phyloP scores from a whole-genome alignment of 2,329 filamentous ascomycete genomes.

The Colletotrichum sp. region DNA sequence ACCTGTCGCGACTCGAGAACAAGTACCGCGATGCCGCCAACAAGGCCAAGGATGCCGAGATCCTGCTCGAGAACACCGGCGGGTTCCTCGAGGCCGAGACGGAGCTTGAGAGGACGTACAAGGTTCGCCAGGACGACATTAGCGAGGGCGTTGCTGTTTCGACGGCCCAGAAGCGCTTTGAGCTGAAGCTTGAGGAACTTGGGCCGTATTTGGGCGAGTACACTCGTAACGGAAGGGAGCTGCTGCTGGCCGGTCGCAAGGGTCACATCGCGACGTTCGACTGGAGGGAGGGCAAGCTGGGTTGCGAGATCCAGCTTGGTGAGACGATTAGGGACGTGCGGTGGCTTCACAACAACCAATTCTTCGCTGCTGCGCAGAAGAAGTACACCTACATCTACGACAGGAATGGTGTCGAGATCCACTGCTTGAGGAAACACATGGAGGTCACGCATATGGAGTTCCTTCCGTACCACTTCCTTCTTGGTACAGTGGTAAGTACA shows the following conservation, averaged over 20 bases:
- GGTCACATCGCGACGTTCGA: conserved; percentile 97
- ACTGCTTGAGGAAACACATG: conserved; percentile 87
- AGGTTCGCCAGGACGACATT: conserved; percentile 89
- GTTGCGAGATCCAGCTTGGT: conserved; percentile 87
- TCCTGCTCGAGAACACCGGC: conserved; percentile 83
- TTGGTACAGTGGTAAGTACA: conserved; percentile 77
- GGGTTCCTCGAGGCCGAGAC: conserved; percentile 90
- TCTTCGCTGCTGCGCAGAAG: conserved; percentile 95
- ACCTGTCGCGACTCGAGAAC: conserved; percentile 77
- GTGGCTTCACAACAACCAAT: conserved; percentile 95
- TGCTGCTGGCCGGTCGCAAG: conserved; percentile 87
- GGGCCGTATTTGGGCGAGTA: conserved; percentile 92
- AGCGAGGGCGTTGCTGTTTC: conserved; percentile 75
- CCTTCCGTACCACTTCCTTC: conserved; percentile 92
- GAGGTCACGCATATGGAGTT: conserved; percentile 96
- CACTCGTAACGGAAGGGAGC: conserved; percentile 83
- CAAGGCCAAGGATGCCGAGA: conserved; percentile 93
- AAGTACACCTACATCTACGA: conserved; percentile 98
- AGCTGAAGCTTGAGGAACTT: conserved; percentile 80
- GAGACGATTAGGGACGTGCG: conserved; percentile 90
- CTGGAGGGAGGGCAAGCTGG: conserved; percentile 90
- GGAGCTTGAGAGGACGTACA: conserved; percentile 90
- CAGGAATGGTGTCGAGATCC: conserved; percentile 85
- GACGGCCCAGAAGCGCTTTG: conserved; percentile 91
- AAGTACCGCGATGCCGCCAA: conserved; percentile 84